A percentile compares a stretch with the other conserved stretches of the same genome.
Conservation (phyloP, 495 filamentous ascomycete genomes). For the Choiromyces venosus region DNA sequence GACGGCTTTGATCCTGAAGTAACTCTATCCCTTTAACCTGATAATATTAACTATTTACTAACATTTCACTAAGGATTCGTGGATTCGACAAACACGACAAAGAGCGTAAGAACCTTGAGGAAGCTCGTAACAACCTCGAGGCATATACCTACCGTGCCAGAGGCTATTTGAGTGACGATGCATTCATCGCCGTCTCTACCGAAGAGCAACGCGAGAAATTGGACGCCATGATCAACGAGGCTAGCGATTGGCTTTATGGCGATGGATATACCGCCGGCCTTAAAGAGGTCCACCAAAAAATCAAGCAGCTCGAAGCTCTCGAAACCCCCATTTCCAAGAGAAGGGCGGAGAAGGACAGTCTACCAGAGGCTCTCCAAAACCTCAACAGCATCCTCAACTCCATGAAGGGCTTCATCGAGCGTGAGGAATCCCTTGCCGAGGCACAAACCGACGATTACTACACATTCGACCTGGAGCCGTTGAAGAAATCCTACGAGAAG, state of each 20-base stretch:
- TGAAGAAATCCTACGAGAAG: conserved; percentile 49
- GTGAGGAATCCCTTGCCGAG: conserved; percentile 43
- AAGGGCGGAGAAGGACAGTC: conserved; percentile 46
- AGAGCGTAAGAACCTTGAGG: conserved; percentile 70
- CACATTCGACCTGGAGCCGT: conserved; percentile 55
- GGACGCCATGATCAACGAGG: conserved; percentile 57
- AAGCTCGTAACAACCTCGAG: conserved; percentile 86
- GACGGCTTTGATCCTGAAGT: conserved; percentile 28
- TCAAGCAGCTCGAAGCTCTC: conserved; percentile 60
- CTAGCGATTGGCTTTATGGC: conserved; percentile 85
- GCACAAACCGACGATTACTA: conserved; percentile 45
- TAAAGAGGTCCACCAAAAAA: conserved; percentile 62
- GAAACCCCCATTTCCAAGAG: conserved; percentile 49
- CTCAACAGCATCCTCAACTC: conserved; percentile 51
- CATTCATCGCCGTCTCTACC: conserved; percentile 66
- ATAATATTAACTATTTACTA: neutral
- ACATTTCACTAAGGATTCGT: conserved; percentile 19
- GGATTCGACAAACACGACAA: conserved; percentile 58
- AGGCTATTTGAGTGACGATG: conserved; percentile 69
- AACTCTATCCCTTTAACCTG: neutral
- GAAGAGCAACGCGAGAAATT: conserved; percentile 57
- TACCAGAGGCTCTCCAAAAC: conserved; percentile 31
- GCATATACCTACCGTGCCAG: conserved; percentile 85
- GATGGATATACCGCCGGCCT: conserved; percentile 71
- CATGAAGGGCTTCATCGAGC: conserved; percentile 43